Evolutionary conservation across 2,329 filamentous ascomycete genomes (phyloP).

Genomic region (Erysiphe pulchra): DNA sequence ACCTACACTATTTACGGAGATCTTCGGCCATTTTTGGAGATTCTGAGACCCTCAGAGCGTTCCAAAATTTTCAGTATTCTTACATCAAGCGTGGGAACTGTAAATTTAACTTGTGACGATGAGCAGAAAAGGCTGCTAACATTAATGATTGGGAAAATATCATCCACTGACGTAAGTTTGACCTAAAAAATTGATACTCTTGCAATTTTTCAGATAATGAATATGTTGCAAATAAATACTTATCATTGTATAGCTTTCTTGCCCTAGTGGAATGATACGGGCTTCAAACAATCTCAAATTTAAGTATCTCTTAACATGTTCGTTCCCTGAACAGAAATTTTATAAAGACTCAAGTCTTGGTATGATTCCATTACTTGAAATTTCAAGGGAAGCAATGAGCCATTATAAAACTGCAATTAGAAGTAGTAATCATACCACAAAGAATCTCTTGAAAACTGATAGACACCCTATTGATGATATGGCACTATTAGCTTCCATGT

Average conservation of each 20-base stretch:
- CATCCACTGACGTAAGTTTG: neutral
- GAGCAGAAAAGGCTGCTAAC: no score
- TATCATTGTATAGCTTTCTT: constrained; percentile 4
- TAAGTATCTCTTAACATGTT: constrained; percentile 8
- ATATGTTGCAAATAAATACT: no score
- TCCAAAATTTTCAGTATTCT: constrained; percentile 1
- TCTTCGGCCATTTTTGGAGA: constrained; percentile 9
- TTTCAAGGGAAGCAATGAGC: constrained; percentile 4
- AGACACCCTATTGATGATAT: constrained; percentile 14
- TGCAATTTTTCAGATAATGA: no score
- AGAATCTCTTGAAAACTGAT: constrained; percentile 11
- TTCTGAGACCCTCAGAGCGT: constrained; percentile 5
- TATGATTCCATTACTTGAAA: constrained; percentile 7
- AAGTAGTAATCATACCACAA: constrained; percentile 7
- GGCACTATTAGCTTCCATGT: constrained; percentile 11
- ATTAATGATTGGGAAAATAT: neutral
- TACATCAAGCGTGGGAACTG: neutral
- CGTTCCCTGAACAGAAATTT: constrained; percentile 7
- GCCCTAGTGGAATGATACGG: constrained; percentile 6
- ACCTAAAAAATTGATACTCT: no score
- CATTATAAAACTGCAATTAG: constrained; percentile 8
- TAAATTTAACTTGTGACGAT: neutral
- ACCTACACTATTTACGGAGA: constrained; percentile 12
- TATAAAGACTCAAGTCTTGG: constrained; percentile 2
- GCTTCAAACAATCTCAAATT: constrained; percentile 10